phyloP scores from a whole-genome alignment of 208 protist species.

The Leishmania major region DNA sequence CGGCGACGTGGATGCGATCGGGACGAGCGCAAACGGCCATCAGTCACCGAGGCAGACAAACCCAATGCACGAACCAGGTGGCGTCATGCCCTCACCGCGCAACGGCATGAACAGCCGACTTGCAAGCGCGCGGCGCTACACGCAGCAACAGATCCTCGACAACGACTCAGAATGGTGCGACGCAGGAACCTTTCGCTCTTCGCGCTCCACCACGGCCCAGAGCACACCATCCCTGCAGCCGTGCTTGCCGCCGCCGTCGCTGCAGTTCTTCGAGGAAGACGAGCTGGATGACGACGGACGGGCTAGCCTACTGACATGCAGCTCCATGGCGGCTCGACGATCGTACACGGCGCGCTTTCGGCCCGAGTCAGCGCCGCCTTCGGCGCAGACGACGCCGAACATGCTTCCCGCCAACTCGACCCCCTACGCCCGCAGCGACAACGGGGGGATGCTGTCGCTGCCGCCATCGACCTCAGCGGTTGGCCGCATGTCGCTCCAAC shows the following conservation, averaged over 20 bases:
- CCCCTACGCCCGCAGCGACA: conserved; percentile 32
- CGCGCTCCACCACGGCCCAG: conserved; percentile 26
- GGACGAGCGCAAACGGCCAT: not conserved
- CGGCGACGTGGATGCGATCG: conserved; percentile 5
- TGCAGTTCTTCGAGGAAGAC: conserved; percentile 36
- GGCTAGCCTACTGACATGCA: conserved; percentile 9
- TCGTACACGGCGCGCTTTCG: conserved; percentile 25
- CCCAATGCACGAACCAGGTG: not conserved
- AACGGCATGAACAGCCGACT: not conserved
- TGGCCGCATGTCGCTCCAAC: conserved; percentile 13
- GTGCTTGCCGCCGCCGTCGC: conserved; percentile 20
- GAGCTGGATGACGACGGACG: conserved; percentile 30
- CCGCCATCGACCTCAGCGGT: conserved; percentile 25
- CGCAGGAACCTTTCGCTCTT: conserved; percentile 23
- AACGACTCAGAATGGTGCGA: conserved; percentile 35
- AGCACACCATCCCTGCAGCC: conserved; percentile 34
- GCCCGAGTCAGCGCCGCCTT: conserved; percentile 29
- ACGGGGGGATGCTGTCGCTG: conserved; percentile 26
- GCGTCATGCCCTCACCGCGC: not conserved
- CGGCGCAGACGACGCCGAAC: conserved; percentile 32
- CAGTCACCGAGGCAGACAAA: not conserved
- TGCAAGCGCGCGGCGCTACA: not conserved
- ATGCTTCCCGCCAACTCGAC: conserved; percentile 23
- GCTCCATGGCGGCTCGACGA: conserved; percentile 13
- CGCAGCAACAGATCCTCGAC: conserved; percentile 13